phyloP scores from a whole-genome alignment of 306 rosid genomes.

The Casuarina equisetifolia region DNA sequence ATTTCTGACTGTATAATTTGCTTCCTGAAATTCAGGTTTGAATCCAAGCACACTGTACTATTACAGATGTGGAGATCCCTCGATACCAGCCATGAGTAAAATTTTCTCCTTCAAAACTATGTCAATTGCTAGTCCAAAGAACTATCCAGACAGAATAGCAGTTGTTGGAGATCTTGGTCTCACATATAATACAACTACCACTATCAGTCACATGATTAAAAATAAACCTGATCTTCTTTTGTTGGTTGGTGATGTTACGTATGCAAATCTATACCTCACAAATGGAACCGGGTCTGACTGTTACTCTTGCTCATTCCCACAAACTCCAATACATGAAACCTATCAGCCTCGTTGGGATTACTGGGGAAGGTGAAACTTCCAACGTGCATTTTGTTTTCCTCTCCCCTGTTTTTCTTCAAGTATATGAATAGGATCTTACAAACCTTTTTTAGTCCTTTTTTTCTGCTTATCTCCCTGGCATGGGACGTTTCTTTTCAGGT shows the following conservation, averaged over 20 bases:
- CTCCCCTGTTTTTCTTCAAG: not conserved
- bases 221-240: conserved; percentile 75
- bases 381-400: not conserved
- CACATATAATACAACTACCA: conserved; percentile 76
- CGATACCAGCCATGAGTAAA: conserved; percentile 57
- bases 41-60: conserved; percentile 57
- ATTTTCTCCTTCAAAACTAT: conserved; percentile 60
- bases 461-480: conserved; percentile 19
- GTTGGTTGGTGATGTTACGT: conserved; percentile 73
- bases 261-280: conserved; percentile 78
- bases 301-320: conserved; percentile 70
- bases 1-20: not conserved
- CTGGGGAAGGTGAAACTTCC: conserved; percentile 73
- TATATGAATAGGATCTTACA: not conserved
- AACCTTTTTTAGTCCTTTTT: not conserved
- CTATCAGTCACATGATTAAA: conserved; percentile 60
- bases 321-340: conserved; percentile 78
- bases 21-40: conserved; percentile 47
- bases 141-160: conserved; percentile 65
- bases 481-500: conserved; percentile 50
- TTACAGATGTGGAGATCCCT: conserved; percentile 78
- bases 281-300: conserved; percentile 84
- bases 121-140: conserved; percentile 58
- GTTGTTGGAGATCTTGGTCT: conserved; percentile 91
- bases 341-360: conserved; percentile 94